Evolutionary conservation across 176 grass and related monocot genomes (phyloP).

Genomic region (Ensete ventricosum): DNA sequence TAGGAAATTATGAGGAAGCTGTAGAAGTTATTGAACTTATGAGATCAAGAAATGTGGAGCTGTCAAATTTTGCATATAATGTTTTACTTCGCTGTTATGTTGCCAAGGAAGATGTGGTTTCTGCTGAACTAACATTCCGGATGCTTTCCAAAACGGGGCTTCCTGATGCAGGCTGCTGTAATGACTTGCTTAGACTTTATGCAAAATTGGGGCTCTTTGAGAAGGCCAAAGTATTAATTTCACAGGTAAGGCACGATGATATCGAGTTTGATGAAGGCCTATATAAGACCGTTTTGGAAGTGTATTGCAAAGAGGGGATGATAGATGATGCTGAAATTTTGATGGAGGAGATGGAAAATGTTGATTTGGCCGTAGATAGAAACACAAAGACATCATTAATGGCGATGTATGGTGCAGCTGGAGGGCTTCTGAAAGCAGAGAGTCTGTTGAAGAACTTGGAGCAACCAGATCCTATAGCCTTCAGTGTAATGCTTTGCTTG

Average conservation of each 20-base stretch:
- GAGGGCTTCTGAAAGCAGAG: slow-evolving; percentile 36
- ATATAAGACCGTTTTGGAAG: slow-evolving; percentile 63
- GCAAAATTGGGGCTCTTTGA: slow-evolving; percentile 49
- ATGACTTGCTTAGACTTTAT: slow-evolving; percentile 62
- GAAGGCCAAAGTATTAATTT: slow-evolving; percentile 54
- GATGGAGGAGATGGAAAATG: slow-evolving; percentile 44
- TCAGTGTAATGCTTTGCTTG: slow-evolving; percentile 26
- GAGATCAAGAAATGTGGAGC: slow-evolving; percentile 44
- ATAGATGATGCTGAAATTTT: slow-evolving; percentile 40
- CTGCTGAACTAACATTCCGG: slow-evolving; percentile 58
- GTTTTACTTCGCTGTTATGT: slow-evolving; percentile 65
- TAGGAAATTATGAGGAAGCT: slow-evolving; percentile 43
- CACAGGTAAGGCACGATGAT: slow-evolving; percentile 36
- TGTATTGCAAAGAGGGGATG: slow-evolving; percentile 56
- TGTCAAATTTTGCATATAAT: slow-evolving; percentile 47
- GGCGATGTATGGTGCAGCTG: slow-evolving; percentile 47
- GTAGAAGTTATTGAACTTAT: slow-evolving; percentile 54
- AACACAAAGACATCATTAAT: slow-evolving; percentile 33
- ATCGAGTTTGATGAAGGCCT: slow-evolving; percentile 49
- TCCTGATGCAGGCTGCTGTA: slow-evolving; percentile 51
- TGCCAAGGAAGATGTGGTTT: slow-evolving; percentile 48
- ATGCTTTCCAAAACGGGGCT: slow-evolving; percentile 29
- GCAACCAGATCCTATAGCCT: slow-evolving; percentile 19
- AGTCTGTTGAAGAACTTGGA: slow-evolving; percentile 28
- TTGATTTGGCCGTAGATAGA: slow-evolving; percentile 29